Evolutionary conservation across 2,329 filamentous ascomycete species (phyloP).

Genomic region (Talaromyces sp.): DNA sequence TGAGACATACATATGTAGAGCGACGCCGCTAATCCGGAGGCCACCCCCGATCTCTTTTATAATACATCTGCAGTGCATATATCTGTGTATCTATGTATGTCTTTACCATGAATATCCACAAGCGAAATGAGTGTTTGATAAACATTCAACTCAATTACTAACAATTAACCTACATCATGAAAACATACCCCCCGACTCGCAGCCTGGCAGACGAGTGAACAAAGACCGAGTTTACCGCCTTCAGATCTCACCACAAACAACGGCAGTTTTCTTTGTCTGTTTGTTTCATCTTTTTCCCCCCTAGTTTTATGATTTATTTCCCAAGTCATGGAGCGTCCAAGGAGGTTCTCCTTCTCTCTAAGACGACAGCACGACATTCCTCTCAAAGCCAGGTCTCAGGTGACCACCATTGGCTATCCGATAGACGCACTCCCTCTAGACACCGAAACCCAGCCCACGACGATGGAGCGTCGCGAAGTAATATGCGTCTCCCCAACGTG

Average conservation of each 20-base stretch:
- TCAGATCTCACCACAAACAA: not conserved
- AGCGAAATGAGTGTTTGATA: not conserved
- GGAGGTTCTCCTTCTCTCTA: slow-evolving; percentile 9
- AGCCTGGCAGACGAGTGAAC: not conserved
- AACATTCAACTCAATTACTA: not conserved
- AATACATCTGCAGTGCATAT: too few relatives aligned
- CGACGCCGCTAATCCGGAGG: too few relatives aligned
- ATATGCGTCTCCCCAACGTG: slow-evolving; percentile 17
- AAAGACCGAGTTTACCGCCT: not conserved
- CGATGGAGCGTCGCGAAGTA: slow-evolving; percentile 9
- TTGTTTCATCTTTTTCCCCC: not conserved
- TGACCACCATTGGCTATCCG: slow-evolving; percentile 7
- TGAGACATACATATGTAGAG: too few relatives aligned
- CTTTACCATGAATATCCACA: not conserved
- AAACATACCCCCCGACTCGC: not conserved
- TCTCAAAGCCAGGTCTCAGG: not conserved
- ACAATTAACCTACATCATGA: not conserved
- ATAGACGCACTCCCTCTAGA: slow-evolving; percentile 5
- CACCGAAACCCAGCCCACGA: not conserved
- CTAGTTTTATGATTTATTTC: not conserved
- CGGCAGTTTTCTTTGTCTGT: not conserved
- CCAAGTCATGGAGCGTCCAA: slow-evolving; percentile 1
- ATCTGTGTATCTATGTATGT: not conserved
- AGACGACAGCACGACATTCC: not conserved
- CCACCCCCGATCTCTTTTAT: too few relatives aligned